These are phyloP conservation scores for Diaporthe capsici DNA, from an alignment of 2,329 filamentous ascomycete species.

Conservation along the genomic window DNA sequence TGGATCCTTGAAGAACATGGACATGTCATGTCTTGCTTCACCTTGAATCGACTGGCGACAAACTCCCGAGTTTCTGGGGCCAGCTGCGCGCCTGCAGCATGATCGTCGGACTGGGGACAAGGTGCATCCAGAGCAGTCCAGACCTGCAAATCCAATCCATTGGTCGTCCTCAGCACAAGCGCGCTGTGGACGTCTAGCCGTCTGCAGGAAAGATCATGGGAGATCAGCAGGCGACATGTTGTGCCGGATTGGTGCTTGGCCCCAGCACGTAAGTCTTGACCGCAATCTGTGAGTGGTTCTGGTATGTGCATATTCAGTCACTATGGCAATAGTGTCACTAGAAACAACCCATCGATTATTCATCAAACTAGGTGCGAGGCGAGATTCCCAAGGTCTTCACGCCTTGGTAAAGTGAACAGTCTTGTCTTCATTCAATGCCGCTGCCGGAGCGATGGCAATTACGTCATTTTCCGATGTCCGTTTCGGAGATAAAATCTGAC, in stretches of 20 bases:
- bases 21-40: constrained; percentile 36
- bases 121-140: constrained; percentile 7
- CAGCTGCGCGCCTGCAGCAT: constrained; percentile 22
- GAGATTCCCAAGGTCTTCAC: too few species aligned
- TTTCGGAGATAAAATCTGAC: constrained; percentile 8
- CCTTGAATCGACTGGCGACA: constrained; percentile 29
- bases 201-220: constrained; percentile 17
- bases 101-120: constrained; percentile 5
- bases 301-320: not conserved
- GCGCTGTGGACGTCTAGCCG: not conserved
- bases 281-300: too few species aligned
- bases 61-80: not conserved
- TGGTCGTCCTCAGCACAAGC: not conserved
- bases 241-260: not conserved
- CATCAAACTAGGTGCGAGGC: not conserved
- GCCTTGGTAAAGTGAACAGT: not conserved
- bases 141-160: not conserved
- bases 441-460: not conserved
- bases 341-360: not conserved
- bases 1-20: not conserved
- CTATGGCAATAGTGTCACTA: not conserved
- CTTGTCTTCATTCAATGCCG: not conserved
- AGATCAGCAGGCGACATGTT: not conserved
- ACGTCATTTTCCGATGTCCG: constrained; percentile 4
- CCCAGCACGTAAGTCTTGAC: too few species aligned